These are phyloP conservation scores for Vachellia collinsii DNA, from an alignment of 306 rosid genomes.

Conservation along the genomic window DNA sequence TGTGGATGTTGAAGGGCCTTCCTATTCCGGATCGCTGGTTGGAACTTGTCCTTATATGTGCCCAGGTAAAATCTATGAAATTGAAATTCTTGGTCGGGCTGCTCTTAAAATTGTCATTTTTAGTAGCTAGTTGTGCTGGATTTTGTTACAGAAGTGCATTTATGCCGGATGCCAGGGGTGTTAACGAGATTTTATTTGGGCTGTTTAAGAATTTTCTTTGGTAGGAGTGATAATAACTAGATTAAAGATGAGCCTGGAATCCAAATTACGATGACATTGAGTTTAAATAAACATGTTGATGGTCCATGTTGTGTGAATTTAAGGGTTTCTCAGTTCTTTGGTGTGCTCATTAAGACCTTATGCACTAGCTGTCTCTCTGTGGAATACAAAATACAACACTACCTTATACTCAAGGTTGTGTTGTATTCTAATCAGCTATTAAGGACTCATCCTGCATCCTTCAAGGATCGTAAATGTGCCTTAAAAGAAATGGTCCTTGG, in stretches of 20 bases:
- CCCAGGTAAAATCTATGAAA: constrained; percentile 58
- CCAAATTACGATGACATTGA: background rate
- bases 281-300: background rate
- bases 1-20: constrained; percentile 24
- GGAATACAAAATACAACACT: too few species aligned
- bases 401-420: background rate
- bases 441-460: background rate
- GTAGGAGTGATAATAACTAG: background rate
- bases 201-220: background rate
- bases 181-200: background rate
- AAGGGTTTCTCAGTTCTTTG: constrained; percentile 1
- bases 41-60: constrained; percentile 89
- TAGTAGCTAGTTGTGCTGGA: constrained; percentile 4
- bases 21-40: constrained; percentile 44
- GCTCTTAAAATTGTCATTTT: background rate
- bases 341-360: background rate
- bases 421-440: background rate
- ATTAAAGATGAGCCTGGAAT: background rate
- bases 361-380: background rate
- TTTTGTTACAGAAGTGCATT: background rate
- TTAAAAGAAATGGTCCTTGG: background rate
- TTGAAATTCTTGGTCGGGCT: background rate
- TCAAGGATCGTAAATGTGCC: background rate
- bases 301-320: background rate
- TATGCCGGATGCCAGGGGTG: too few species aligned